Conservation (phyloP, 495 filamentous ascomycete species). For the Friedmanniomyces endolithicus region DNA sequence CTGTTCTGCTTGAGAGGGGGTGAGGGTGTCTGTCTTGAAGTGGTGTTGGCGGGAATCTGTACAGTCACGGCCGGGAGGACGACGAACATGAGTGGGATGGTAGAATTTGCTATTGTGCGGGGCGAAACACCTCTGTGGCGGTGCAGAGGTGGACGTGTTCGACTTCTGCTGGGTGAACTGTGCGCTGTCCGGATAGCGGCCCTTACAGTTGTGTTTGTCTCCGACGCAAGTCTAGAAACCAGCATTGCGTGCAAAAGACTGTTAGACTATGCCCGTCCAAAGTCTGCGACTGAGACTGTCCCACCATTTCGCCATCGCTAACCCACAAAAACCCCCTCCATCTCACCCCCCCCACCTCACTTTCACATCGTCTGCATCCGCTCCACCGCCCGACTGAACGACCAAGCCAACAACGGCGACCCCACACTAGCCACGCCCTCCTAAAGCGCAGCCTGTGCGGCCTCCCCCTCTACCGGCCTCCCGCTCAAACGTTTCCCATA, state of each 20-base stretch:
- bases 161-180: too few relatives aligned
- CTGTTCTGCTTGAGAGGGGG: background rate
- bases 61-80: background rate
- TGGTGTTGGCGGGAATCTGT: background rate
- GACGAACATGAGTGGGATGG: background rate
- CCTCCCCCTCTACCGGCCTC: background rate
- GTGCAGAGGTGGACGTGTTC: too few relatives aligned
- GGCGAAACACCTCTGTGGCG: too few relatives aligned
- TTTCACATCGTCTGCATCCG: background rate
- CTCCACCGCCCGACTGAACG: background rate
- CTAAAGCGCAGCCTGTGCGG: background rate
- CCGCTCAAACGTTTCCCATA: conserved; percentile 12
- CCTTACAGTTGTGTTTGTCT: too few relatives aligned
- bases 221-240: too few relatives aligned
- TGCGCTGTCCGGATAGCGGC: too few relatives aligned
- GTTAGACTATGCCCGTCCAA: too few relatives aligned
- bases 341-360: background rate
- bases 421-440: background rate
- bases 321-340: background rate
- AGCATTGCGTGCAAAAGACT: too few relatives aligned
- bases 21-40: background rate
- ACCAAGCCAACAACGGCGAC: background rate
- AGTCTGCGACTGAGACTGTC: background rate
- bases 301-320: background rate
- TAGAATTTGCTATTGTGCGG: too few relatives aligned